Evolutionary conservation across 352 stramenopile species (phyloP), one percentile per base, ranked within the genome.

Genomic region (Pythium biforme): DNA sequence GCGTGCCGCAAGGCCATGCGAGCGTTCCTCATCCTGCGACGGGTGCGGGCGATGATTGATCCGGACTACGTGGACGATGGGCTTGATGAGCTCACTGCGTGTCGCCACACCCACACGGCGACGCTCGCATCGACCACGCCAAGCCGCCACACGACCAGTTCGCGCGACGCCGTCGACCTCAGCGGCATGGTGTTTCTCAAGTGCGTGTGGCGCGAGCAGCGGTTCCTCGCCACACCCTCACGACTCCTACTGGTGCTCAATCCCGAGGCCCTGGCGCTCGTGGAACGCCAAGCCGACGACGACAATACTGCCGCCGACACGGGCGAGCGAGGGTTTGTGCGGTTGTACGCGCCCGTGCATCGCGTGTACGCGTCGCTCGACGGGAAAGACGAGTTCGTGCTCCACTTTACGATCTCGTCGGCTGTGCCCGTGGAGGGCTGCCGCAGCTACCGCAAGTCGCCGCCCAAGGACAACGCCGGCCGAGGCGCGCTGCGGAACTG

Each of bases 191-290:
- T 90, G 3, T 79, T 74, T 22, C 69, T 92, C 4, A 75, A 71
- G 33, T 92, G 83, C 56, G 78, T 86, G 22, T 92, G 82, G 71
- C 76, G 83, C n/a, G 83, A 92, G 51, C 83, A 92, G 54, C 81
- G 83, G 6, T 92, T 92, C 54, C 31, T 90, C 47, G 68, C 83
- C 20, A 77, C 77, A 12, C 79, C 83, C 0, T 79, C 81, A 4
- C 77, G 66, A 49, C 51, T 92, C 9, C 55, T 86, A 23, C 80
- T 92, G 81, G 72, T 88, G 52, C 64, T 92, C 25, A 92, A 92
- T 70, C 77, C 81, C 1, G 83, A 92, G 57, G 81, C 76, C n/a
- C 75, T 89, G 29, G 79, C 78, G 27, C 71, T 92, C 26, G 76
- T 88, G 14, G 83, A 92, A 67, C 77, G 68, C 26, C 48, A 53